phyloP scores from a whole-genome alignment of 768 basidiomycete species.

The Agrocybe praecox region DNA sequence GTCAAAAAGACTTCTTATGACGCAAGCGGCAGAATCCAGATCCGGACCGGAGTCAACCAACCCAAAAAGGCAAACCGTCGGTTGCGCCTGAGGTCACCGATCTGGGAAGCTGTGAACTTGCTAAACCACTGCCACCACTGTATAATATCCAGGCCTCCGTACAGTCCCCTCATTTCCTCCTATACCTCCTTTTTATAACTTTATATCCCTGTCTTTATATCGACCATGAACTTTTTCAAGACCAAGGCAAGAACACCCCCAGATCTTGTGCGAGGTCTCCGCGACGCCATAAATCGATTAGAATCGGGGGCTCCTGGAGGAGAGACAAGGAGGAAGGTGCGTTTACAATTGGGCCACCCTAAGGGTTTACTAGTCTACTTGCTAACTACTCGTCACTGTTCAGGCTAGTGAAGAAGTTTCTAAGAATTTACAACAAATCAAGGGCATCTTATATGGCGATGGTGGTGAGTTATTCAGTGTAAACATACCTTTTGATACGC shows the following conservation, averaged over 20 bases:
- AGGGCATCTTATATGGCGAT: conserved; percentile 85
- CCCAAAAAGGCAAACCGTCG: conserved; percentile 25
- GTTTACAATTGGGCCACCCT: conserved; percentile 17
- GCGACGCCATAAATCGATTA: conserved; percentile 78
- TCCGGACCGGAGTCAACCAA: conserved; percentile 19
- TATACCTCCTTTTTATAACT: conserved; percentile 4
- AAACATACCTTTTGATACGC: neutral
- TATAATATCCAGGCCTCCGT: neutral
- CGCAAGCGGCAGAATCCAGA: conserved; percentile 6
- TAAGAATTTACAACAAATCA: conserved; percentile 90
- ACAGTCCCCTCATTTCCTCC: conserved; percentile 7
- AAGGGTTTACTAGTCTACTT: neutral
- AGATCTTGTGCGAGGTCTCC: conserved; percentile 81
- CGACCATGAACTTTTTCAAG: conserved; percentile 92
- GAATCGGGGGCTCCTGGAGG: conserved; percentile 74
- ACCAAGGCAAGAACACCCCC: conserved; percentile 86
- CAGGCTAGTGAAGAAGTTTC: conserved; percentile 90
- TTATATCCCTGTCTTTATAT: conserved; percentile 10
- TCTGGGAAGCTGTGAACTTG: conserved; percentile 12
- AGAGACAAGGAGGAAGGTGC: conserved; percentile 81
- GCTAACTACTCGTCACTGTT: neutral
- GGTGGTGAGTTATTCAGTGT: conserved; percentile 56
- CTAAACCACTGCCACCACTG: conserved; percentile 9
- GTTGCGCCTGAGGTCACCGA: conserved; percentile 14
- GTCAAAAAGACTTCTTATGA: neutral